A percentile compares a stretch with the other conserved stretches of the same genome.
Conservation (phyloP, 345 rosid genomes). For the Aquilaria sinensis region DNA sequence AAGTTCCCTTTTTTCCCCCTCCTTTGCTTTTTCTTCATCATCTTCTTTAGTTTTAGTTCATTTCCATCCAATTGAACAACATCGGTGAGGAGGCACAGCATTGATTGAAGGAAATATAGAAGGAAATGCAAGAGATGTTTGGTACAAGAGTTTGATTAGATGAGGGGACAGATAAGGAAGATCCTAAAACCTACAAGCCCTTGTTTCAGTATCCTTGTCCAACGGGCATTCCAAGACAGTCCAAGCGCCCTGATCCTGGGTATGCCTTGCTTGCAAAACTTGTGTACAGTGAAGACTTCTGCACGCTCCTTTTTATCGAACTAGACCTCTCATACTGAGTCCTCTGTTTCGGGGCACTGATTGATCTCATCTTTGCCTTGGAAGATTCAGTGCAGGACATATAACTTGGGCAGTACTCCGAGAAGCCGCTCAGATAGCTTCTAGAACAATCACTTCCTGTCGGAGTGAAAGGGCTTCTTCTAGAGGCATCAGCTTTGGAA, state of each 20-base stretch:
- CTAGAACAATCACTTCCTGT: constrained; percentile 50
- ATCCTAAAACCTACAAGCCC: too few species aligned
- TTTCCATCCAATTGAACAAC: too few species aligned
- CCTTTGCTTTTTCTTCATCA: too few species aligned
- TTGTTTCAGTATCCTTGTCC: constrained; percentile 28
- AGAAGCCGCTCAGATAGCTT: constrained; percentile 44
- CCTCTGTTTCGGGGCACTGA: constrained; percentile 82
- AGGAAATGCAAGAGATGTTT: too few species aligned
- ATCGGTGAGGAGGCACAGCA: too few species aligned
- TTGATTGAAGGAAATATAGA: too few species aligned
- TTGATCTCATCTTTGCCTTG: constrained; percentile 68
- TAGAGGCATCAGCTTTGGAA: constrained; percentile 42
- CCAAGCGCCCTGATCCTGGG: constrained; percentile 93
- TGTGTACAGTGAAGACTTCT: constrained; percentile 44
- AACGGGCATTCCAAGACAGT: constrained; percentile 79
- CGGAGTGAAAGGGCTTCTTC: constrained; percentile 62
- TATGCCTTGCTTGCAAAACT: constrained; percentile 69
- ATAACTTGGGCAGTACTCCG: constrained; percentile 64
- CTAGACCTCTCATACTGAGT: constrained; percentile 59
- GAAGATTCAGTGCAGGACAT: constrained; percentile 90
- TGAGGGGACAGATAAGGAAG: too few species aligned
- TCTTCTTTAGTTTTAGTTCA: too few species aligned
- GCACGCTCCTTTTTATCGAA: constrained; percentile 54
- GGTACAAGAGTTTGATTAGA: too few species aligned
- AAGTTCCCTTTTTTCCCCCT: too few species aligned